Conservation (phyloP, 148 eudicot genomes). For the Chenopodium formosanum region DNA sequence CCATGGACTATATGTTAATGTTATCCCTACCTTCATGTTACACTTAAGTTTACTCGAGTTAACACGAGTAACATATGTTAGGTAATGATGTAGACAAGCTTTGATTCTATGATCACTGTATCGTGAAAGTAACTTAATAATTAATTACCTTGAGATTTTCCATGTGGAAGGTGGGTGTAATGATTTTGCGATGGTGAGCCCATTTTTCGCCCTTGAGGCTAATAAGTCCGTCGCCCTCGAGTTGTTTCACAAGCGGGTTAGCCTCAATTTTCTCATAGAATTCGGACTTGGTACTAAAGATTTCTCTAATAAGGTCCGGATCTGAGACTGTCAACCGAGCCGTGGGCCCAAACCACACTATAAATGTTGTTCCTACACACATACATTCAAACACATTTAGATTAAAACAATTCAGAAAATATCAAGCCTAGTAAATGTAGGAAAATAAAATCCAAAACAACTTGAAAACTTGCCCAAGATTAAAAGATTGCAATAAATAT, state of each 20-base stretch:
- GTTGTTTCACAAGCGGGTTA: slow-evolving; percentile 65
- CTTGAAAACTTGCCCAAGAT: neutral
- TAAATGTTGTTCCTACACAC: slow-evolving; percentile 66
- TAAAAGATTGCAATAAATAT: slow-evolving; percentile 25
- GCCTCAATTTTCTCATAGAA: slow-evolving; percentile 84
- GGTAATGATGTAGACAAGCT: too few species aligned
- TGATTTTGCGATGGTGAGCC: slow-evolving; percentile 95
- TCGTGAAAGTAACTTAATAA: neutral
- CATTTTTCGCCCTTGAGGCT: slow-evolving; percentile 96
- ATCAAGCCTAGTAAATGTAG: neutral
- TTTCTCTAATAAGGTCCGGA: slow-evolving; percentile 79
- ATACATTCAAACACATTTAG: neutral
- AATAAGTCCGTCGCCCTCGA: slow-evolving; percentile 83
- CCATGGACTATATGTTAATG: neutral
- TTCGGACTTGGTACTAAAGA: slow-evolving; percentile 72
- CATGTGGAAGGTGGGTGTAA: slow-evolving; percentile 86
- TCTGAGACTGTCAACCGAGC: slow-evolving; percentile 73
- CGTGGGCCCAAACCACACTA: slow-evolving; percentile 93
- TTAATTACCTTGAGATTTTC: slow-evolving; percentile 81
- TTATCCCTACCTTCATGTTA: neutral
- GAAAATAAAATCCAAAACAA: neutral
- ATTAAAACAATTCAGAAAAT: neutral
- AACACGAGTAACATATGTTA: too few species aligned
- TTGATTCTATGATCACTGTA: neutral
- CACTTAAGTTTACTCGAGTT: too few species aligned